Evolutionary conservation across 352 stramenopile genomes (phyloP).

Genomic region (Lagenidium sp.): DNA sequence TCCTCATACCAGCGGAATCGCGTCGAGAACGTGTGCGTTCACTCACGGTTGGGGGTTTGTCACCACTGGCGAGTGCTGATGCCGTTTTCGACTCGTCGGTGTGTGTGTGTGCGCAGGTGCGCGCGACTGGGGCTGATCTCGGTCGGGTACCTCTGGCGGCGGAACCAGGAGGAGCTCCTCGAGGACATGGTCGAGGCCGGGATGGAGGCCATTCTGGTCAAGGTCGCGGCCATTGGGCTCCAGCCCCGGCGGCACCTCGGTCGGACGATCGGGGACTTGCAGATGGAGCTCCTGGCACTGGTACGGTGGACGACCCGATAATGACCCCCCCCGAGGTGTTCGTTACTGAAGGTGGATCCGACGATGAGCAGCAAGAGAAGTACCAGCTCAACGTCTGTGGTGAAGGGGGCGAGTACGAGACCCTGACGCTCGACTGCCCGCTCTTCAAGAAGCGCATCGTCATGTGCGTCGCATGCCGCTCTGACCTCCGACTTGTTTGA

Average conservation of each 20-base stretch:
- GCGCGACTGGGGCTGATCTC: slow-evolving; percentile 90
- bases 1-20: slow-evolving; percentile 98
- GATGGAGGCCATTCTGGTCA: slow-evolving; percentile 95
- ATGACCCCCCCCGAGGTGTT: not conserved
- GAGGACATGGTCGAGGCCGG: slow-evolving; percentile 92
- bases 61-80: too few species aligned
- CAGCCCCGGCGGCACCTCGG: slow-evolving; percentile 77
- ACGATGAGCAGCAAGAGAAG: slow-evolving; percentile 70
- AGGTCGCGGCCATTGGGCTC: slow-evolving; percentile 92
- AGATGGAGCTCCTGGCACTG: slow-evolving; percentile 86
- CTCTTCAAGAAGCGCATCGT: slow-evolving; percentile 92
- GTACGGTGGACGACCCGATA: slow-evolving; percentile 9
- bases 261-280: slow-evolving; percentile 81
- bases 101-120: slow-evolving; percentile 44
- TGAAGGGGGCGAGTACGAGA: slow-evolving; percentile 99
- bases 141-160: slow-evolving; percentile 94
- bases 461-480: slow-evolving; percentile 36
- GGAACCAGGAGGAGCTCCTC: slow-evolving; percentile 88
- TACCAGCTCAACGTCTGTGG: slow-evolving; percentile 98
- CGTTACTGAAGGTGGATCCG: not conserved
- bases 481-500: not conserved
- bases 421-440: slow-evolving; percentile 96
- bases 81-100: too few species aligned
- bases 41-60: too few species aligned
- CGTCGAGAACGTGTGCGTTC: slow-evolving; percentile 92